Percentiles rank a stretch among this genome's conserved stretches.
phyloP scores from a whole-genome alignment of 1,139 yeast species.

The Saccharomyces hybrid region DNA sequence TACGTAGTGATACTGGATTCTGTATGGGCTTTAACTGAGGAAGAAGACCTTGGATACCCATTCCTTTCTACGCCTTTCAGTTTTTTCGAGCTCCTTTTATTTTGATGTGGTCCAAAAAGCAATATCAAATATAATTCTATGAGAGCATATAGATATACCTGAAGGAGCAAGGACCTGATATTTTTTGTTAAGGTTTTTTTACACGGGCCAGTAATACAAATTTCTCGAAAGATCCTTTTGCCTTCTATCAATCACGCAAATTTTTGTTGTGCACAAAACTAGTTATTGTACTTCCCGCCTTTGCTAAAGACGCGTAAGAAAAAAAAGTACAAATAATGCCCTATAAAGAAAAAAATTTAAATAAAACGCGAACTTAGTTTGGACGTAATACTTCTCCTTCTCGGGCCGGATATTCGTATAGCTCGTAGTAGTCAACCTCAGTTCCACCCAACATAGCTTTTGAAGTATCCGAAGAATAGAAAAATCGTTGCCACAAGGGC shows the following conservation, averaged over 20 bases:
- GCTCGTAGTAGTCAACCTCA: constrained; percentile 54
- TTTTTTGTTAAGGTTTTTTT: neutral
- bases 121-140: neutral
- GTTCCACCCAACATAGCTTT: constrained; percentile 56
- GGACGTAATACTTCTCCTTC: neutral
- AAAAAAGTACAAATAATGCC: neutral
- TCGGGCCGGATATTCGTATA: constrained; percentile 44
- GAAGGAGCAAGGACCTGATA: neutral
- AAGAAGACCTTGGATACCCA: constrained; percentile 79
- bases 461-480: constrained; percentile 50
- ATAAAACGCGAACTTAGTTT: neutral
- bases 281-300: neutral
- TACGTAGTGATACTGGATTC: constrained; percentile 46
- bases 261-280: neutral
- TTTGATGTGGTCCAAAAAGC: neutral
- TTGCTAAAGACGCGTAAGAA: neutral
- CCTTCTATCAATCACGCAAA: neutral
- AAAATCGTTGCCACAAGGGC: constrained; percentile 41
- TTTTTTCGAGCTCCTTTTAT: neutral
- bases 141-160: neutral
- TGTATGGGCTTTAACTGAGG: constrained; percentile 71
- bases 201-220: neutral
- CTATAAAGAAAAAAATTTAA: neutral
- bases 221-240: neutral
- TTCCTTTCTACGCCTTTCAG: constrained; percentile 20